Conservation (phyloP, 257 asterid genomes). For the Forsythia suspensa region DNA sequence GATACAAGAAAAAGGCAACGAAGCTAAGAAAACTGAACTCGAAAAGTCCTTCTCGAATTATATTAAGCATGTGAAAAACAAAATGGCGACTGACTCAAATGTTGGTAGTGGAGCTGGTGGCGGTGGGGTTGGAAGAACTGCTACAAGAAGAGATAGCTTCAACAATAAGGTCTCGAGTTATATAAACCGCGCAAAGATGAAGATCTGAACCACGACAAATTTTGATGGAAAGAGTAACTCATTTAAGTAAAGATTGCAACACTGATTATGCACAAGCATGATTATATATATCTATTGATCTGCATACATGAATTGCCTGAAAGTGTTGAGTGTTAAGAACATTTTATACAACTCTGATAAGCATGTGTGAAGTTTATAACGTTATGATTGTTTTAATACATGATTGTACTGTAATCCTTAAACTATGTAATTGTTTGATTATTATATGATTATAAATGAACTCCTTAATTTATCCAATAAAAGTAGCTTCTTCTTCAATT, state of each 20-base stretch:
- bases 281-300: not conserved
- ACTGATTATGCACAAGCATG: not conserved
- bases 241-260: slow-evolving; percentile 8
- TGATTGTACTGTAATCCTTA: not conserved
- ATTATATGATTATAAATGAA: not conserved
- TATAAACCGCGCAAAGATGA: slow-evolving; percentile 41
- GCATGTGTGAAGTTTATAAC: not conserved
- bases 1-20: not conserved
- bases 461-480: no score
- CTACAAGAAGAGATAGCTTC: slow-evolving; percentile 52
- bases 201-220: slow-evolving; percentile 36
- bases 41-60: slow-evolving; percentile 26
- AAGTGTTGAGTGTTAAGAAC: not conserved
- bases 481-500: no score
- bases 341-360: not conserved
- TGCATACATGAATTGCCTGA: not conserved
- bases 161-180: slow-evolving; percentile 42
- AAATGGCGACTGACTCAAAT: slow-evolving; percentile 31
- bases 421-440: not conserved
- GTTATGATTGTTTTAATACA: not conserved
- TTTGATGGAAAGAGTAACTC: slow-evolving; percentile 21
- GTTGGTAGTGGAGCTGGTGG: slow-evolving; percentile 13
- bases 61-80: slow-evolving; percentile 32
- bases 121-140: slow-evolving; percentile 7
- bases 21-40: not conserved